phyloP scores from a whole-genome alignment of 441 rosid species.

The Arabidopsis lyrata region DNA sequence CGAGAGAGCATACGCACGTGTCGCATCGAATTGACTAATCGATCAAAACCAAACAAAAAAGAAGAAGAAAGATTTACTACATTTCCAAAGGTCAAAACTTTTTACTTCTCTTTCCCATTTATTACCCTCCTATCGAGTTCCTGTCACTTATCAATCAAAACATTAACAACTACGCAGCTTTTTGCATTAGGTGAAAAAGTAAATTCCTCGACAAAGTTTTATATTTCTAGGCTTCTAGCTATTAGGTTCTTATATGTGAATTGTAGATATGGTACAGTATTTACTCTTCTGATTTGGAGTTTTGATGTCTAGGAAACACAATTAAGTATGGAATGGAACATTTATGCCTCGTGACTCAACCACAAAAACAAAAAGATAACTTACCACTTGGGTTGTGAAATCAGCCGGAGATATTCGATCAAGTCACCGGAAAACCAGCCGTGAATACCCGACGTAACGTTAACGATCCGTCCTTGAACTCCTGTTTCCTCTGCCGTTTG shows the following conservation, averaged over 20 bases:
- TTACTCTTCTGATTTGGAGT: not conserved
- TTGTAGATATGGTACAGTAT: not conserved
- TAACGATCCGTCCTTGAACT: slow-evolving; percentile 79
- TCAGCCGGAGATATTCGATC: slow-evolving; percentile 67
- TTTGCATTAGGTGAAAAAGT: slow-evolving; percentile 17
- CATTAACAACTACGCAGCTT: slow-evolving; percentile 32
- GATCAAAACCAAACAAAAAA: not conserved
- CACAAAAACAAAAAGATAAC: not conserved
- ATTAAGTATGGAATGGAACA: slow-evolving; percentile 10
- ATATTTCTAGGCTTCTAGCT: slow-evolving; percentile 9
- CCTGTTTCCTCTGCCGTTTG: slow-evolving; percentile 73
- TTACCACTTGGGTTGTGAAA: slow-evolving; percentile 73
- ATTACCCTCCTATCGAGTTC: slow-evolving; percentile 35
- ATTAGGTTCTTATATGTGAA: not conserved
- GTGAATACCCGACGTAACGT: slow-evolving; percentile 85
- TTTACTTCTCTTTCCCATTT: slow-evolving; percentile 21
- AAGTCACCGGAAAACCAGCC: slow-evolving; percentile 87
- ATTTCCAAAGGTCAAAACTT: slow-evolving; percentile 30
- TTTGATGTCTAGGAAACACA: too few relatives aligned
- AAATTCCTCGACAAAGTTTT: not conserved
- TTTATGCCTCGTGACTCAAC: not conserved
- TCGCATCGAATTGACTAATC: slow-evolving; percentile 74
- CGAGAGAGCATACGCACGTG: slow-evolving; percentile 98
- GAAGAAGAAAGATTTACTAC: not conserved
- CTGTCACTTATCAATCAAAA: slow-evolving; percentile 37